Base-by-base conservation (phyloP, 139 green algal genomes). In the Ettlia oleoabundans region DNA sequence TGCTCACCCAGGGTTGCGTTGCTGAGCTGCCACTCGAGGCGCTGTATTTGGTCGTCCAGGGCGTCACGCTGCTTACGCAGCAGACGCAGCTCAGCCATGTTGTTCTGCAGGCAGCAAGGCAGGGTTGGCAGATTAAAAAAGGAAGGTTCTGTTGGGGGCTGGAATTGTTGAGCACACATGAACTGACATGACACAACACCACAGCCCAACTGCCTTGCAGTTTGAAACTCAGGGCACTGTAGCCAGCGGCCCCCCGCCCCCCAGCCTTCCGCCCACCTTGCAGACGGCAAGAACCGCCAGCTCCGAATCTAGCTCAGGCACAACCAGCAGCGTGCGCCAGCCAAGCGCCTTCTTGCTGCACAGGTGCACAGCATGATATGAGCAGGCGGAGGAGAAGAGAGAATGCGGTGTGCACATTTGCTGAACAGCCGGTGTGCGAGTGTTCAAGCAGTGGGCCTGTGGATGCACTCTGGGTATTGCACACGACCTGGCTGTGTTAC, bases 261-360 rank as follows among this genome's bases (percentile, higher is more conserved):
- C 10, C 9, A 41, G 5, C 52, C 30, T 15, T 35, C 35, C n/a
- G 52, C 72, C 7, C 65, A 87, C 86, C 62, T 85, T 77, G 81
- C 63, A 65, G 26, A 33, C 47, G 13, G 65, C 66, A 63, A 92
- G 85, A 40, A 90, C 87, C 2, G 85, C 78, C 51, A 98, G 91
- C 88, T 98, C 95, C 28, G 87, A 82, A 73, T 95, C 94, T 30
- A 99, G 91, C 92, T 99, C 96, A 1, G 96, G 96, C 22, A 99
- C 92, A 55, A 99, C 93, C 80, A 99, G 93, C 95, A 99, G 98
- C 22, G 97, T 99, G 35, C 97, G 89, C 97, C 97, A 99, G 13
- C 95, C 92, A 33, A 97, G 86, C 22, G 82, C 86, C 87, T 97
- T 96, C 86, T 97, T 97, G 82, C 72, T 86, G n/a, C n/a, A n/a